Evolutionary conservation across 306 rosid species (phyloP), one percentile per base, ranked within the genome.

Genomic region (Aeschynomene evenia): DNA sequence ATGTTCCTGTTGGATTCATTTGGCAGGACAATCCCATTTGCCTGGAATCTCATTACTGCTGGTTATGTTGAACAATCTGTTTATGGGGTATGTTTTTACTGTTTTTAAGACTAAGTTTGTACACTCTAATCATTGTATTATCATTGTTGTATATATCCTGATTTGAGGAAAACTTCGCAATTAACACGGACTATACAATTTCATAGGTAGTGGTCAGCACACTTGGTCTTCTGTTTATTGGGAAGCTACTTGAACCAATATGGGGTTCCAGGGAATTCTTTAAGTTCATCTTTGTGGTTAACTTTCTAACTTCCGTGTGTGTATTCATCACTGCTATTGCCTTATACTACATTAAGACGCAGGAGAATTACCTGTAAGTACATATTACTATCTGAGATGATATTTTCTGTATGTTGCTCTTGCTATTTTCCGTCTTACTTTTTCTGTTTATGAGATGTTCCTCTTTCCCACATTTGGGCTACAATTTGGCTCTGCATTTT

Each of bases 231-330:
- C 91, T 91, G 40, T 82, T 87, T 50, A 74, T 89, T 22, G 98
- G 96, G 71, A 91, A 91, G 88, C 83, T 88, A 75, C 94, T 91
- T 80, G 94, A 91, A 64, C 96, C 98, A 66, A 53, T 89, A 52
- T 91, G 94, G 98, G 98, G 98, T 36, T 65, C 98, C 59, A 86
- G 85, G 85, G 98, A 91, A 79, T 89, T 91, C 83, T 80, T 87
- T 70, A 87, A 91, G 83, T 91, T 91, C 87, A 89, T 89, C 80
- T 83, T 91, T 78, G 79, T 85, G 14, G 88, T 91, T 55, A 91
- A 91, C 85, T 84, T 89, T 82, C 81, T 91, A 40, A 89, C 90
- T 59, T 91, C 94, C 23, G 63, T 87, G 19, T 89, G 87, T 51
- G 81, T 85, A 68, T 91, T 91, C 64, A 74, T 89, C 77, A 89